Percentiles rank a stretch among this genome's conserved stretches.
phyloP scores from a whole-genome alignment of 352 stramenopile genomes.

The Pythium monospermum region DNA sequence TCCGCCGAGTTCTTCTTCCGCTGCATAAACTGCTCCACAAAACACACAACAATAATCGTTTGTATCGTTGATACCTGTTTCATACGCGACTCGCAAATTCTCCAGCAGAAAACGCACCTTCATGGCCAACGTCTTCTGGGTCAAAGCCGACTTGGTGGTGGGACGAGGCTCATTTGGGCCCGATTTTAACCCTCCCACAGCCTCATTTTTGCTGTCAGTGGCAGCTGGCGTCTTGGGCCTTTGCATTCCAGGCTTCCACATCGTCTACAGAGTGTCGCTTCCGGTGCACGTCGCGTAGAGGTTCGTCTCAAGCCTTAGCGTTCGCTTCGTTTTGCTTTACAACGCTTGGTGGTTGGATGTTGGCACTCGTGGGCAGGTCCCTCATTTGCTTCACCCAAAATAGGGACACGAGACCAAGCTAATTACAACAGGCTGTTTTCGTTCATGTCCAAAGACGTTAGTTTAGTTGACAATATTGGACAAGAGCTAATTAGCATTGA shows the following conservation, averaged over 20 bases:
- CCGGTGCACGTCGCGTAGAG: too few relatives aligned
- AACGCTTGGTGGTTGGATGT: slow-evolving; percentile 30
- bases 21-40: slow-evolving; percentile 69
- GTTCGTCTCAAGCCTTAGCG: too few relatives aligned
- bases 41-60: too few relatives aligned
- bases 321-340: too few relatives aligned
- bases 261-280: too few relatives aligned
- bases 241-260: slow-evolving; percentile 59
- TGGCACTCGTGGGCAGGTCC: slow-evolving; percentile 20
- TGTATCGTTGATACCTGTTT: too few relatives aligned
- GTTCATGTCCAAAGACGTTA: too few relatives aligned
- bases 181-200: slow-evolving; percentile 18
- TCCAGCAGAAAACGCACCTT: too few relatives aligned
- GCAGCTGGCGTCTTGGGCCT: slow-evolving; percentile 21
- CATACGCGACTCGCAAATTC: too few relatives aligned
- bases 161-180: slow-evolving; percentile 18
- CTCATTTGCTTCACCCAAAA: slow-evolving; percentile 4
- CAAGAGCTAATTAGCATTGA: slow-evolving; percentile 1
- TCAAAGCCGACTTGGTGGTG: slow-evolving; percentile 47
- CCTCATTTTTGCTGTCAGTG: slow-evolving; percentile 11
- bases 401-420: too few relatives aligned
- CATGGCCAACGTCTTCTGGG: slow-evolving; percentile 84
- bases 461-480: neutral
- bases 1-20: slow-evolving; percentile 66
- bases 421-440: too few relatives aligned